Evolutionary conservation across 164 flowering plant species (phyloP), one percentile per base, ranked within the genome.

Genomic region (Brasenia schreberi): DNA sequence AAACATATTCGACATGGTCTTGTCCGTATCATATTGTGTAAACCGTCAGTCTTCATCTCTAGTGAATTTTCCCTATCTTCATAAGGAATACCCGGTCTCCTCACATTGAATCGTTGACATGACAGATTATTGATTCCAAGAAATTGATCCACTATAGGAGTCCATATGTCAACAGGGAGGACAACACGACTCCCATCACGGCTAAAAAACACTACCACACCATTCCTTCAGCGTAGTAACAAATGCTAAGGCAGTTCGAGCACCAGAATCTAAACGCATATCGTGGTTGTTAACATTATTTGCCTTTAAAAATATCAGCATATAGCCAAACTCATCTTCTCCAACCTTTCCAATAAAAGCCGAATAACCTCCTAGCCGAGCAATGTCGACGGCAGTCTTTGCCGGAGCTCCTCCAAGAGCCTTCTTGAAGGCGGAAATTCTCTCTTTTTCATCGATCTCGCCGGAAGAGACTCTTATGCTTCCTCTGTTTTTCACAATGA

Each of bases 321-420:
- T 91, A 83, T 87, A 87, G 5, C 99, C 99, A 69, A 94, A 94
- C 69, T 94, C 99, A 83, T 94, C 99, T 77, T 84, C 96, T 64
- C 97, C 99, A 82, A 94, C 96, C 92, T 91, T 94, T 52, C 97
- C 98, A 61, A 94, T 89, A 71, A 94, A 91, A 71, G 97, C 97
- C 5, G 98, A 87, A 49, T 89, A 83, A 43, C 96, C 97, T 27
- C 97, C 97, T 65, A 94, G 93, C 43, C 98, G 87, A 71, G 98
- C 82, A 19, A 94, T 89, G 56, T 95, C 98, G 67, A 94, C 97
- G 39, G 96, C 97, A 72, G 89, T 96, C 81, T 94, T 94, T 62
- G 98, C 98, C 76, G 98, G 98, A 18, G 98, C 98, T 71, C 98
- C 98, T 33, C 98, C 98, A 43, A 96, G 88, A 69, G 98, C 97